These are phyloP conservation scores for Chernovozyma aurita DNA, from an alignment of 1,139 yeast species.

Conservation along the genomic window DNA sequence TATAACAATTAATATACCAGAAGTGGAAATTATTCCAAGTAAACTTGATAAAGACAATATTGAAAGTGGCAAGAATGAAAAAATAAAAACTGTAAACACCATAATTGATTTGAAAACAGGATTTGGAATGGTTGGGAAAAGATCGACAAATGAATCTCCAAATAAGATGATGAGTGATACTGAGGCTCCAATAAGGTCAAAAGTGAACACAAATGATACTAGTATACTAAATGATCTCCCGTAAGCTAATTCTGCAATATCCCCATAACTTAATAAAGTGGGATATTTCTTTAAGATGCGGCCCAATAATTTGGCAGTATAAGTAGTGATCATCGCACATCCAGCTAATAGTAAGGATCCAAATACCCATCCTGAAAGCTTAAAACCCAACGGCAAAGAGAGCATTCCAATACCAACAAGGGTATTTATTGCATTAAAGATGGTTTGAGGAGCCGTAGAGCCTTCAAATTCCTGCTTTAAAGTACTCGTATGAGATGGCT, in stretches of 20 bases:
- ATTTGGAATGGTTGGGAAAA: constrained; percentile 45
- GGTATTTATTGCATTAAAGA: constrained; percentile 82
- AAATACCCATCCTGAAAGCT: constrained; percentile 73
- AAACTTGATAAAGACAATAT: constrained; percentile 69
- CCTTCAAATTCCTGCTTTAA: constrained; percentile 4
- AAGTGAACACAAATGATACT: constrained; percentile 66
- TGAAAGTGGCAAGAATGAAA: constrained; percentile 72
- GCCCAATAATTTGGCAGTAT: constrained; percentile 59
- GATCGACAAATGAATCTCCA: constrained; percentile 74
- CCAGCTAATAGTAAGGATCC: constrained; percentile 52
- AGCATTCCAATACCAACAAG: constrained; percentile 83
- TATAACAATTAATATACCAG: constrained; percentile 55
- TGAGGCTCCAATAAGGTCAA: constrained; percentile 77
- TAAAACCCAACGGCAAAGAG: constrained; percentile 77
- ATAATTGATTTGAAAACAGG: constrained; percentile 47
- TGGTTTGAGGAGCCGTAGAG: constrained; percentile 77
- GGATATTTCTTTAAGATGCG: constrained; percentile 26
- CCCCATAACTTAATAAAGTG: constrained; percentile 36
- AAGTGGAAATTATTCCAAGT: constrained; percentile 69
- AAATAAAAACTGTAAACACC: constrained; percentile 46
- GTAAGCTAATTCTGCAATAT: constrained; percentile 42
- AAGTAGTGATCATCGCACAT: constrained; percentile 60
- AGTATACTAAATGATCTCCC: constrained; percentile 47
- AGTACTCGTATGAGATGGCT: neutral
- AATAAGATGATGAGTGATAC: constrained; percentile 73